Conservation (phyloP, 2,329 filamentous ascomycete species). For the Lasiodiplodia hormozganensis region DNA sequence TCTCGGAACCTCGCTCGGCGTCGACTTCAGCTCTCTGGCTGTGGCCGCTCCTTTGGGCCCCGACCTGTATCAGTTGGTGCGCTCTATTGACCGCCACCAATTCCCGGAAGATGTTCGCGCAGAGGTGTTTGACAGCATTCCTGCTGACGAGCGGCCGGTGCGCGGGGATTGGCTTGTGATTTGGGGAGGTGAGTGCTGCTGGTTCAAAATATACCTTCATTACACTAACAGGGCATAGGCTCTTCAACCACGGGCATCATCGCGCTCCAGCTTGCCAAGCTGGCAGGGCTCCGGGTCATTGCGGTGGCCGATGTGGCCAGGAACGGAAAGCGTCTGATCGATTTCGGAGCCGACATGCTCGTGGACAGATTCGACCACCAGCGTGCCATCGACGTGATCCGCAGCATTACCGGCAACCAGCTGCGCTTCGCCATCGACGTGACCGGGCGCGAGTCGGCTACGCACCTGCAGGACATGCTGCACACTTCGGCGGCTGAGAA, state of each 20-base stretch:
- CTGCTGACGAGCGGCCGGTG: slow-evolving; percentile 60
- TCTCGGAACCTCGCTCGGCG: slow-evolving; percentile 72
- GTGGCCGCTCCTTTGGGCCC: slow-evolving; percentile 56
- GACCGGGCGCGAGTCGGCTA: slow-evolving; percentile 18
- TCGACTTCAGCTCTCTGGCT: slow-evolving; percentile 62
- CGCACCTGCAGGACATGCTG: slow-evolving; percentile 15
- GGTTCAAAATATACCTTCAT: background rate
- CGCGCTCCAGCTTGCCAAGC: slow-evolving; percentile 70
- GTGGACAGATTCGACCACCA: slow-evolving; percentile 26
- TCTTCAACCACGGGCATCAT: slow-evolving; percentile 75
- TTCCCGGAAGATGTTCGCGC: slow-evolving; percentile 67
- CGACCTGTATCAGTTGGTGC: slow-evolving; percentile 63
- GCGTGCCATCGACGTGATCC: slow-evolving; percentile 26
- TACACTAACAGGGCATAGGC: slow-evolving; percentile 57
- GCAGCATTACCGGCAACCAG: slow-evolving; percentile 25
- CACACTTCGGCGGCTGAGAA: slow-evolving; percentile 12
- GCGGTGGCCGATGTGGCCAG: slow-evolving; percentile 71
- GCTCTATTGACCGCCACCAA: slow-evolving; percentile 51
- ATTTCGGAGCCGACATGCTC: slow-evolving; percentile 28
- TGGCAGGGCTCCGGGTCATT: slow-evolving; percentile 70
- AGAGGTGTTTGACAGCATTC: slow-evolving; percentile 67
- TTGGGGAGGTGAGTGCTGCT: slow-evolving; percentile 63
- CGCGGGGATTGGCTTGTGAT: slow-evolving; percentile 74
- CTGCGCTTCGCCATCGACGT: slow-evolving; percentile 27
- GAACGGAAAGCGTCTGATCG: slow-evolving; percentile 53